Evolutionary conservation across 345 rosid genomes (phyloP).

Genomic region (Cardiospermum halicacabum): DNA sequence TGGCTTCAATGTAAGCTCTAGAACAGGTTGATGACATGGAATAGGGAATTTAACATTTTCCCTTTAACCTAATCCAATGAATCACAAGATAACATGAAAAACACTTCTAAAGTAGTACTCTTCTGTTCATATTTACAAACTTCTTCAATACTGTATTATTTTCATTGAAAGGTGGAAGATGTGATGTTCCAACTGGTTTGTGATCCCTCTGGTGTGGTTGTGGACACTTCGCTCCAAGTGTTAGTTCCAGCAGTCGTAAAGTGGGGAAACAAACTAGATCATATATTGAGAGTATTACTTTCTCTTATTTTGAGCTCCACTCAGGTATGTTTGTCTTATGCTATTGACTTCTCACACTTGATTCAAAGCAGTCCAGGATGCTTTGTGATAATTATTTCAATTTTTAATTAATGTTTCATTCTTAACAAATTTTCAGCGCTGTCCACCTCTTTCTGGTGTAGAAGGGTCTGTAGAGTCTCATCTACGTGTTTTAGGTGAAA

Average conservation of each 20-base stretch:
- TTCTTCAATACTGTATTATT: slow-evolving; percentile 26
- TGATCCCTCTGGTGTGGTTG: slow-evolving; percentile 94
- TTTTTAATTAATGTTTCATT: slow-evolving; percentile 7
- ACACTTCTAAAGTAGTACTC: not conserved
- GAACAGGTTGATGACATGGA: slow-evolving; percentile 63
- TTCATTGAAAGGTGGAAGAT: slow-evolving; percentile 79
- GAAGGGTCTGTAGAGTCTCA: slow-evolving; percentile 93
- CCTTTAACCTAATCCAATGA: slow-evolving; percentile 38
- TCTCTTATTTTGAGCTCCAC: slow-evolving; percentile 70
- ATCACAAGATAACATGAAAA: slow-evolving; percentile 21
- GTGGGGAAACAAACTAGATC: slow-evolving; percentile 87
- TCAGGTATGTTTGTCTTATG: slow-evolving; percentile 50
- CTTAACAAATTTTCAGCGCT: slow-evolving; percentile 44
- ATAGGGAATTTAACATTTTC: slow-evolving; percentile 43
- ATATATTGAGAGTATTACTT: slow-evolving; percentile 67
- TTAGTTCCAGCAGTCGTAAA: slow-evolving; percentile 75
- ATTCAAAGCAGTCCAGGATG: not conserved
- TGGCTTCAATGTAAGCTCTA: slow-evolving; percentile 70
- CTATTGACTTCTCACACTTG: slow-evolving; percentile 1
- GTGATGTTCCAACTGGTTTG: slow-evolving; percentile 88
- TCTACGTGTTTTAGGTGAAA: slow-evolving; percentile 84
- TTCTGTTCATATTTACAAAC: slow-evolving; percentile 1
- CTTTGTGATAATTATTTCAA: slow-evolving; percentile 6
- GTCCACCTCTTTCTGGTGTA: slow-evolving; percentile 95
- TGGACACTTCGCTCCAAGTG: slow-evolving; percentile 78